Percentiles rank a stretch among this genome's conserved stretches.
Conservation (phyloP, 164 flowering plant species). For the Litsea cubeba region DNA sequence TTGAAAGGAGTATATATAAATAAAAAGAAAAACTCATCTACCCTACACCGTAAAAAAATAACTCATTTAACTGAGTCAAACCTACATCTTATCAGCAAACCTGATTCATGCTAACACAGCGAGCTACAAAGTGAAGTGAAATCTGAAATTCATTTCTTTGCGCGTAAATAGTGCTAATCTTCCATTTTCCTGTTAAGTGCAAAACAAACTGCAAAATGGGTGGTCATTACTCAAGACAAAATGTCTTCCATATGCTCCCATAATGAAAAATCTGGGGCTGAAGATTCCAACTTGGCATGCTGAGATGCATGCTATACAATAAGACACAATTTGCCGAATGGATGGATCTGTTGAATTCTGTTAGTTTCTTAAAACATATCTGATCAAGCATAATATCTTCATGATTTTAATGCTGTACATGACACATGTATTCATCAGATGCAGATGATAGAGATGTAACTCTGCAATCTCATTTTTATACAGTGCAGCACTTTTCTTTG, state of each 20-base stretch:
- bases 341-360: not conserved
- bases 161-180: no score
- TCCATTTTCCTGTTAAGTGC: no score
- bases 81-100: no score
- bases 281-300: not conserved
- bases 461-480: not conserved
- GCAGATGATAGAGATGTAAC: not conserved
- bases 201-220: no score
- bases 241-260: not conserved
- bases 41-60: no score
- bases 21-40: no score
- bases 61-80: no score
- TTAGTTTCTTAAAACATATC: not conserved
- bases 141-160: no score
- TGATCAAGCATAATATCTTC: not conserved
- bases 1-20: no score
- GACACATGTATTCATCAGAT: not conserved
- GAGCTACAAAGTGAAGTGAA: no score
- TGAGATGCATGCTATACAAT: not conserved
- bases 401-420: not conserved
- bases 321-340: not conserved
- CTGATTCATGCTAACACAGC: no score
- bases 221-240: not conserved
- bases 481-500: conserved; percentile 31
- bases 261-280: not conserved